phyloP scores from a whole-genome alignment of 345 rosid genomes.

The Populus tremula region DNA sequence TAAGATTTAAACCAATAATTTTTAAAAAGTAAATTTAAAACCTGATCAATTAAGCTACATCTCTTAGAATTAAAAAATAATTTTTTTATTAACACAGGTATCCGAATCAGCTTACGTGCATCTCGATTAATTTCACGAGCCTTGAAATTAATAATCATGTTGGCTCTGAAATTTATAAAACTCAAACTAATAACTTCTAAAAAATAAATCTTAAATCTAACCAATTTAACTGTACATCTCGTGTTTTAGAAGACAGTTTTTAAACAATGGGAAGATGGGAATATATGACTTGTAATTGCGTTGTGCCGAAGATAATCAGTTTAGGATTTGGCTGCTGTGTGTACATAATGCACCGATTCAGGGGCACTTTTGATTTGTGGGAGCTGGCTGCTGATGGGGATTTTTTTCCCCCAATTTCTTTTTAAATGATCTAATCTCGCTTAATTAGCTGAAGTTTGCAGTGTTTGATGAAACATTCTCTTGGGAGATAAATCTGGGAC shows the following conservation, averaged over 20 bases:
- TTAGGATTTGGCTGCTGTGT: not conserved
- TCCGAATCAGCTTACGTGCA: fast-evolving
- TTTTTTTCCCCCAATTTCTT: not conserved
- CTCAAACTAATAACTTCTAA: no score
- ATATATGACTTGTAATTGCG: not conserved
- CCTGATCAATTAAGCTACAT: fast-evolving
- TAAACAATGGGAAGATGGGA: not conserved
- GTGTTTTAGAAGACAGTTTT: no score
- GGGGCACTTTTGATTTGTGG: not conserved
- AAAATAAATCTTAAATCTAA: no score
- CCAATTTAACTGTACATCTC: no score
- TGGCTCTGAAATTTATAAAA: no score
- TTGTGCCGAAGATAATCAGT: not conserved
- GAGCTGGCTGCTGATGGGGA: not conserved
- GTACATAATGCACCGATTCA: no score
- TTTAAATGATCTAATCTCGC: not conserved
- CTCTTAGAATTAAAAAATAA: fast-evolving
- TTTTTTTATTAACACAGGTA: no score
- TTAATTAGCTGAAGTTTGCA: no score
- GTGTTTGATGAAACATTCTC: not conserved
- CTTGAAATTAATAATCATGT: fast-evolving
- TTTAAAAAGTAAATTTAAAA: fast-evolving
- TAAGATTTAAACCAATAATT: fast-evolving
- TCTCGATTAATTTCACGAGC: fast-evolving
- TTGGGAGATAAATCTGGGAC: not conserved